Evolutionary conservation across 257 asterid genomes (phyloP).

Genomic region (Nyctanthes arbortristis): DNA sequence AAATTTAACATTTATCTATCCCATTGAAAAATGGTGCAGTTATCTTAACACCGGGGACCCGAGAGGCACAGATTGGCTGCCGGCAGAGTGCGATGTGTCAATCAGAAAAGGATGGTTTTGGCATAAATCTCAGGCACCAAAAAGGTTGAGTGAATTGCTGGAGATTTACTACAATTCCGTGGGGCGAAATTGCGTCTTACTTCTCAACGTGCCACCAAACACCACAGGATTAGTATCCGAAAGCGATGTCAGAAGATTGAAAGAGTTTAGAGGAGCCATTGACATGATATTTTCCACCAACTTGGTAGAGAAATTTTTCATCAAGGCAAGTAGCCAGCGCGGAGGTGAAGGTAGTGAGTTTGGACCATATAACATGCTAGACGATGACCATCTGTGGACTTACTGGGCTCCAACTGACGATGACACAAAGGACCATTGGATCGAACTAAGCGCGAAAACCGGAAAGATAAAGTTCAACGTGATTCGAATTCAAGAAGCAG

Average conservation of each 20-base stretch:
- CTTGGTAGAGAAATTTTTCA: slow-evolving; percentile 44
- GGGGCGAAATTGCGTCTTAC: slow-evolving; percentile 82
- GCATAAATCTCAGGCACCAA: slow-evolving; percentile 80
- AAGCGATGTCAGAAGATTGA: slow-evolving; percentile 56
- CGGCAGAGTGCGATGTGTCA: slow-evolving; percentile 95
- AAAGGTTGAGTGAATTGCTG: slow-evolving; percentile 51
- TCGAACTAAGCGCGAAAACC: slow-evolving; percentile 44
- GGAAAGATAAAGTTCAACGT: slow-evolving; percentile 64
- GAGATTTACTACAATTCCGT: slow-evolving; percentile 86
- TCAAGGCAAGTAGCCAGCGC: slow-evolving; percentile 64
- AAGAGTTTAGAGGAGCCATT: slow-evolving; percentile 61
- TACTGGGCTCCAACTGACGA: slow-evolving; percentile 82
- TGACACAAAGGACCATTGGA: slow-evolving; percentile 46
- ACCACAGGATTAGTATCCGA: slow-evolving; percentile 69
- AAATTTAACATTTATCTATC: not conserved
- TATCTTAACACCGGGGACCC: slow-evolving; percentile 83
- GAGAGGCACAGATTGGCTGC: slow-evolving; percentile 80
- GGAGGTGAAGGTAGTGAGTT: slow-evolving; percentile 58
- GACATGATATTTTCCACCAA: slow-evolving; percentile 55
- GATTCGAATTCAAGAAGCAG: slow-evolving; percentile 85
- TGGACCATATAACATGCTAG: slow-evolving; percentile 63
- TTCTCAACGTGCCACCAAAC: slow-evolving; percentile 89
- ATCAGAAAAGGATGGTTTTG: slow-evolving; percentile 89
- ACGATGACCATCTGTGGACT: slow-evolving; percentile 76
- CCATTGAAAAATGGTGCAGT: slow-evolving; percentile 37